These are phyloP conservation scores for Kwoniella bestiolae DNA, from an alignment of 768 basidiomycete genomes.

Conservation along the genomic window DNA sequence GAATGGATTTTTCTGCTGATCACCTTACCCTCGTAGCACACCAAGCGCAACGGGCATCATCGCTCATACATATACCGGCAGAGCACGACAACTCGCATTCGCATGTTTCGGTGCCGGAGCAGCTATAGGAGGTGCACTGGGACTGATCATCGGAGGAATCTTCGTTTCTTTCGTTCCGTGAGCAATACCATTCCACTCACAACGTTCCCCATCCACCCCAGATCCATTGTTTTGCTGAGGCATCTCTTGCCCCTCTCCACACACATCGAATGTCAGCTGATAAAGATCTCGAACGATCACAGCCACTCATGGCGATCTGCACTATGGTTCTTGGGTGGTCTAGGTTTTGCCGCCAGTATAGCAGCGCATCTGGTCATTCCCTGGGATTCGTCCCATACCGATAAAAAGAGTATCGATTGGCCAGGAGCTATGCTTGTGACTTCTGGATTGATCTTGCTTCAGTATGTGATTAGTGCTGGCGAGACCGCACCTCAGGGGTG, in stretches of 20 bases:
- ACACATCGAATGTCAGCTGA: no score
- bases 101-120: conserved; percentile 84
- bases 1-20: no score
- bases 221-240: no score
- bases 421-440: conserved; percentile 72
- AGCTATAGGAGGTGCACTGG: conserved; percentile 76
- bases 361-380: conserved; percentile 69
- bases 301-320: conserved; percentile 67
- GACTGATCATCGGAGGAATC: conserved; percentile 70
- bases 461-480: conserved; percentile 75
- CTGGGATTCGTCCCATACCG: conserved; percentile 60
- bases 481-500: conserved; percentile 67
- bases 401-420: conserved; percentile 68
- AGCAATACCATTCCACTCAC: conserved; percentile 16
- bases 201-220: no score
- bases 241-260: no score
- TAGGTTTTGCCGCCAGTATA: conserved; percentile 64
- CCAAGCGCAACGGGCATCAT: conserved; percentile 69
- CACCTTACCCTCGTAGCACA: conserved; percentile 25
- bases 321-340: conserved; percentile 67
- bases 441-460: conserved; percentile 68
- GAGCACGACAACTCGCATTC: conserved; percentile 74
- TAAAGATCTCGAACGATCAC: no score
- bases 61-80: conserved; percentile 75
- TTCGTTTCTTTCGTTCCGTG: conserved; percentile 65